phyloP scores from a whole-genome alignment of 1,139 yeast genomes.

The Candida anutae region DNA sequence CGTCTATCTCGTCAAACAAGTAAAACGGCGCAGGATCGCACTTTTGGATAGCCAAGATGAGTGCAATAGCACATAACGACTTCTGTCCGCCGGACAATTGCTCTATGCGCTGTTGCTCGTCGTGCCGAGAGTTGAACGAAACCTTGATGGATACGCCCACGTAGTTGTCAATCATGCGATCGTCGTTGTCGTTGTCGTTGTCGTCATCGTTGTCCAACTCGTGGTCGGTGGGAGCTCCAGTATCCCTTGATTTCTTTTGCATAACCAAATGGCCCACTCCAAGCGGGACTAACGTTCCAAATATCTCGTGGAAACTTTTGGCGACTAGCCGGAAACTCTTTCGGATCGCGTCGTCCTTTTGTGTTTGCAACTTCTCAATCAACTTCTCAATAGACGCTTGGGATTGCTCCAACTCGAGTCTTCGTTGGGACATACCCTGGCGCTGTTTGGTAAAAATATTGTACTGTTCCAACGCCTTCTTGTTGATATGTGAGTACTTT shows the following conservation, averaged over 20 bases:
- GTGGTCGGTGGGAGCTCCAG: slow-evolving; percentile 3
- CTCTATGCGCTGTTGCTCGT: slow-evolving; percentile 84
- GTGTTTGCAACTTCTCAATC: slow-evolving; percentile 62
- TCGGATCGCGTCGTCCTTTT: slow-evolving; percentile 78
- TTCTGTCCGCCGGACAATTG: slow-evolving; percentile 96
- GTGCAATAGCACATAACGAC: slow-evolving; percentile 87
- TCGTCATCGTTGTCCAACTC: slow-evolving; percentile 12
- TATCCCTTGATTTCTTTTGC: slow-evolving; percentile 29
- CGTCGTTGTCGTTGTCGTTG: slow-evolving; percentile 12
- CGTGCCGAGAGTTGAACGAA: slow-evolving; percentile 79
- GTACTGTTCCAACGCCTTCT: slow-evolving; percentile 85
- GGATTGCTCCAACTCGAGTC: slow-evolving; percentile 64
- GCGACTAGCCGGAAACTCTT: slow-evolving; percentile 76
- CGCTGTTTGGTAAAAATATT: slow-evolving; percentile 67
- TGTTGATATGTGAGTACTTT: slow-evolving; percentile 72
- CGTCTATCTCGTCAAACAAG: slow-evolving; percentile 92
- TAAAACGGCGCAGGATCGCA: slow-evolving; percentile 98
- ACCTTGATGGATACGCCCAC: slow-evolving; percentile 83
- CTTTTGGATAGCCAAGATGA: slow-evolving; percentile 86
- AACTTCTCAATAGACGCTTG: slow-evolving; percentile 66
- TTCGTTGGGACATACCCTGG: slow-evolving; percentile 56
- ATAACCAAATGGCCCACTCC: slow-evolving; percentile 74
- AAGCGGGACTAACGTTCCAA: slow-evolving; percentile 73
- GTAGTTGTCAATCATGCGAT: slow-evolving; percentile 45
- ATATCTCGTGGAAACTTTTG: slow-evolving; percentile 62